Evolutionary conservation across 441 rosid species (phyloP).

Genomic region (Syzygium syzygioides): DNA sequence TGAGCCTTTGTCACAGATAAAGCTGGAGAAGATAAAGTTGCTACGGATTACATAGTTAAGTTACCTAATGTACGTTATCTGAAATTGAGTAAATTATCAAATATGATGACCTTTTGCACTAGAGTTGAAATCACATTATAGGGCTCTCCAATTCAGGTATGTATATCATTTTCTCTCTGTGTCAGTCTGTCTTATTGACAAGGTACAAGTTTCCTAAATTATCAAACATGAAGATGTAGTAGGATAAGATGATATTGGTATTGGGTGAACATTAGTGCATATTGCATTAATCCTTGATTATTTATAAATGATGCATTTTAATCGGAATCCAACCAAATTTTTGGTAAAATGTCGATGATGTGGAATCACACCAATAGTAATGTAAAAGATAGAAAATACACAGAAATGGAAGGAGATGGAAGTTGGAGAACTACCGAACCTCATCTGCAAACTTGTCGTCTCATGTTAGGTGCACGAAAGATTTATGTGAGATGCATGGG

Average conservation of each 20-base stretch:
- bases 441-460: background rate
- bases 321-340: background rate
- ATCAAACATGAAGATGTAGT: background rate
- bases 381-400: background rate
- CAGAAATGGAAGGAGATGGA: background rate
- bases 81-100: background rate
- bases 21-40: background rate
- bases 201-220: background rate
- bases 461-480: background rate
- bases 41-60: background rate
- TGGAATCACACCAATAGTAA: background rate
- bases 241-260: background rate
- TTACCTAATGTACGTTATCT: background rate
- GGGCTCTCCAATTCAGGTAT: background rate
- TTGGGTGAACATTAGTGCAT: background rate
- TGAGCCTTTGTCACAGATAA: background rate
- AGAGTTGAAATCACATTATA: background rate
- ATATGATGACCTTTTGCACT: background rate
- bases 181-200: background rate
- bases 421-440: background rate
- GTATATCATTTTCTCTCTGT: background rate
- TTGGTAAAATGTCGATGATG: background rate
- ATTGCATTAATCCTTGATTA: background rate
- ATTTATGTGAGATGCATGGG: too few species aligned
- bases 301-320: background rate